Evolutionary conservation across 2,329 filamentous ascomycete species (phyloP).

Genomic region (Raffaelea ambrosiae): DNA sequence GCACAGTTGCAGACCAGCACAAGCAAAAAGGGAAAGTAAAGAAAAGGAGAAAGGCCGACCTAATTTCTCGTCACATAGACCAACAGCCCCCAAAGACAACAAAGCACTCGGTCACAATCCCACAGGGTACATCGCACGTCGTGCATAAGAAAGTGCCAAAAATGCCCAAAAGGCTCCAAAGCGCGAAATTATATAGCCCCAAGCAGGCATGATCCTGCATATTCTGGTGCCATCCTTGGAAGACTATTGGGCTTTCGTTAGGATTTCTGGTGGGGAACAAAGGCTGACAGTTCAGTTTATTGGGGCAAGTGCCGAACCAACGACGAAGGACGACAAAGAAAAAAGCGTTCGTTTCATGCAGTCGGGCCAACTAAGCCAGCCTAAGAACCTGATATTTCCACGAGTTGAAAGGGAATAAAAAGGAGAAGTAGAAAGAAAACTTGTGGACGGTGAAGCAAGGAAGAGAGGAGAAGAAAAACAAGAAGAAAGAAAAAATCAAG

Average conservation of each 20-base stretch:
- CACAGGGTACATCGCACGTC: neutral
- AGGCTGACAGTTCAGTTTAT: constrained; percentile 6
- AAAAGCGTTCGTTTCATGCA: neutral
- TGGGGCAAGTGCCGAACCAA: constrained; percentile 11
- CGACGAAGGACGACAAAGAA: constrained; percentile 8
- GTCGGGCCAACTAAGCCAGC: neutral
- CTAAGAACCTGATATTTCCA: neutral
- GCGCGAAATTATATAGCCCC: neutral
- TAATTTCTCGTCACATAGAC: neutral
- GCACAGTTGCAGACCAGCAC: neutral
- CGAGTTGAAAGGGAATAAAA: neutral
- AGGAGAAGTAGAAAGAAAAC: neutral
- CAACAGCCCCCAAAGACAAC: constrained; percentile 5
- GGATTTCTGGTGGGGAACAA: constrained; percentile 10
- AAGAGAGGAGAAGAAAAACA: neutral
- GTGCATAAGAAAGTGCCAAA: too few relatives aligned
- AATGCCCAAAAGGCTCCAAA: too few relatives aligned
- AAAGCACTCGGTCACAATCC: constrained; percentile 5
- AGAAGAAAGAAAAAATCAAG: neutral
- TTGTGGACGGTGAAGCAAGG: neutral
- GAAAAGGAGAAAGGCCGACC: neutral
- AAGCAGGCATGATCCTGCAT: constrained; percentile 5
- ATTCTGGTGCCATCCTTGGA: neutral
- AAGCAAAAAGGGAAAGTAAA: constrained; percentile 1
- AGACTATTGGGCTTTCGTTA: constrained; percentile 2